Base-by-base conservation (phyloP, 306 rosid genomes). In the Vigna radiata region DNA sequence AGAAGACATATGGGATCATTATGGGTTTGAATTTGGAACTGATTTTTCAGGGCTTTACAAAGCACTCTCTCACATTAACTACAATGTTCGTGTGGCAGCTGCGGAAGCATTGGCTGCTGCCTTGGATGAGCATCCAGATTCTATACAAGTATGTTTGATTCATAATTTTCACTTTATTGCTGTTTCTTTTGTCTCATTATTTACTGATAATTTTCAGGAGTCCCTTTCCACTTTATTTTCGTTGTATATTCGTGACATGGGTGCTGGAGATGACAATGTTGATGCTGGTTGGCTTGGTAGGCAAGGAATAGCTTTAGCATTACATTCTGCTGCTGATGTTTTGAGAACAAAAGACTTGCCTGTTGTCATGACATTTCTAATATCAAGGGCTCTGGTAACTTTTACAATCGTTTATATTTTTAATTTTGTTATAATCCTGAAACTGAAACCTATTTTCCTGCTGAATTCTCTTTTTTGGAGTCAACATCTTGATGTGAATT, bases 1-100 rank as follows among this genome's bases (percentile, higher is more conserved):
- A 37, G 99, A 95, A 80, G 97, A 88, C 81, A 79, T 95, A 70
- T 95, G 97, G 99, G 99, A 95, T 86, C 97, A 94, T 73, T 95
- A 95, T 75, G 97, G 97, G 47, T 59, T 89, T 86, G 96, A 90
- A 55, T 89, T 92, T 85, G 99, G 97, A 84, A 90, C 88, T 52
- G 97, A 95, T 81, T 90, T 87, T 86, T 92, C 97, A 0, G 90
- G 97, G 70, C 93, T 95, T 80, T 88, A 83, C 84, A 92, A 81
- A 85, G 99, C 97, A 47, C 97, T 95, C 63, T 89, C 96, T 44
- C 91, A 95, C 77, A 80, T 86, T 29, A 90, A 95, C 70, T 92
- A 86, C 83, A 95, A 88, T 82, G 90, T 95, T 52, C 93, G 97
- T 27, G 18, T 92, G 86, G 97, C 99, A 70, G 92, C 96, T 82